Percentiles rank a stretch among this genome's conserved stretches.
Conservation (phyloP, 148 eudicot genomes). For the Simmondsia chinensis region DNA sequence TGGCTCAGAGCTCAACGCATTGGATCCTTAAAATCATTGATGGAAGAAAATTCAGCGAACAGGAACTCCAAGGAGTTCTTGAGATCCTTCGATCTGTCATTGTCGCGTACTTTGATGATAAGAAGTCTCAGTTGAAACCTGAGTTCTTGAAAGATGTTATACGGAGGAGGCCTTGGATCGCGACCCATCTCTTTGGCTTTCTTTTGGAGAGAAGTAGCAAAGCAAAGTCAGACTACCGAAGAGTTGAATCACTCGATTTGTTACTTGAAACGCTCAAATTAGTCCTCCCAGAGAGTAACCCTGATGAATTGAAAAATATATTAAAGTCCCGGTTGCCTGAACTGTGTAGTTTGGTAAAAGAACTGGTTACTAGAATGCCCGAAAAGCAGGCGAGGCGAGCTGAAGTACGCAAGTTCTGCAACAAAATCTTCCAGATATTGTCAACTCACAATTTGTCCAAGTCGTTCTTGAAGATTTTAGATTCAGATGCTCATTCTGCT, state of each 20-base stretch:
- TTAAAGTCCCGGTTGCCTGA: conserved; percentile 39
- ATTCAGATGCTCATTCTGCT: conserved; percentile 43
- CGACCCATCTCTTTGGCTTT: conserved; percentile 49
- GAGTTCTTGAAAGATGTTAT: conserved; percentile 73
- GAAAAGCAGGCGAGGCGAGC: conserved; percentile 75
- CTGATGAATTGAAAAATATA: conserved; percentile 22
- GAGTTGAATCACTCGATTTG: conserved; percentile 76
- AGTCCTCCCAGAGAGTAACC: conserved; percentile 22
- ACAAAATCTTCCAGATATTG: conserved; percentile 48
- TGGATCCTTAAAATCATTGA: conserved; percentile 91
- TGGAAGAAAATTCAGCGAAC: conserved; percentile 39
- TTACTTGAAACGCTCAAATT: conserved; percentile 44
- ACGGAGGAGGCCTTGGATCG: conserved; percentile 80
- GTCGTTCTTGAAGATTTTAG: conserved; percentile 55
- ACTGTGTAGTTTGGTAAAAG: conserved; percentile 39
- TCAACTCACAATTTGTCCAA: conserved; percentile 30
- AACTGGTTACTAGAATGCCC: conserved; percentile 57
- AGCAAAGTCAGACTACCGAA: conserved; percentile 55
- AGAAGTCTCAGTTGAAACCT: conserved; percentile 65
- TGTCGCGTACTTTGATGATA: conserved; percentile 52
- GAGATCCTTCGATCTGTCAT: conserved; percentile 47
- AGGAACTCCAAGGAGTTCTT: conserved; percentile 42
- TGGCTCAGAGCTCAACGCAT: conserved; percentile 66
- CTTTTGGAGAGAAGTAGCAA: conserved; percentile 52
- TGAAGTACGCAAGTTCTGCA: conserved; percentile 68